phyloP scores from a whole-genome alignment of 805 yeast species.

The Barnettozyma botsteinii region DNA sequence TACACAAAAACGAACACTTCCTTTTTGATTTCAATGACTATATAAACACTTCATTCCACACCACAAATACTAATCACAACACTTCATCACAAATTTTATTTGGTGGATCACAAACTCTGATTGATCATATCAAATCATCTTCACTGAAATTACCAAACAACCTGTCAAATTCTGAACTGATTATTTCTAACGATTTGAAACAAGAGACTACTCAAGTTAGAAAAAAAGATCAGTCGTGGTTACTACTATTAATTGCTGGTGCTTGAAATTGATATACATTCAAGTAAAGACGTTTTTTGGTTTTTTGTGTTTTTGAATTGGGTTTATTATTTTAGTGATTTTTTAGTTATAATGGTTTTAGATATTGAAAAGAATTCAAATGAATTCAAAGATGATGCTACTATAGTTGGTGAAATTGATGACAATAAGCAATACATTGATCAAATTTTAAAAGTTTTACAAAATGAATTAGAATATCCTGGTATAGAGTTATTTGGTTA shows the following conservation, averaged over 20 bases:
- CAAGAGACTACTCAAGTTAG: neutral
- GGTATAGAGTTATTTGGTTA: neutral
- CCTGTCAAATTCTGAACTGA: neutral
- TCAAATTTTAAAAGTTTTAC: neutral
- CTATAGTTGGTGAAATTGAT: neutral
- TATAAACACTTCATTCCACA: slow-evolving; percentile 18
- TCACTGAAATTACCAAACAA: too few species aligned
- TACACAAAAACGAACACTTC: slow-evolving; percentile 19
- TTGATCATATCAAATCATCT: slow-evolving; percentile 3
- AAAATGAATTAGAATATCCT: slow-evolving; percentile 3
- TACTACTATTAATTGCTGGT: slow-evolving; percentile 20
- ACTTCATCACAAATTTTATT: too few species aligned
- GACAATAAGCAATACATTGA: neutral
- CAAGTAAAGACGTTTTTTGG: neutral
- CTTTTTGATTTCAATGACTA: slow-evolving; percentile 16
- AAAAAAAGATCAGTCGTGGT: slow-evolving; percentile 25
- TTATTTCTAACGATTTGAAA: slow-evolving; percentile 1
- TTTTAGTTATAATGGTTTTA: neutral
- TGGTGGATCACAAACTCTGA: neutral
- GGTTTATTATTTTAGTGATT: neutral
- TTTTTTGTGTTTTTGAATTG: neutral
- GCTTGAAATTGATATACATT: slow-evolving; percentile 9
- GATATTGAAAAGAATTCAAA: neutral
- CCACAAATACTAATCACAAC: too few species aligned
- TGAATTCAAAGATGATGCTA: neutral